Percentiles rank a stretch among this genome's conserved stretches.
These are phyloP conservation scores for Sphagnum magellanicum DNA, from an alignment of 228 moss, liverwort and hornwort genomes.

Conservation along the genomic window DNA sequence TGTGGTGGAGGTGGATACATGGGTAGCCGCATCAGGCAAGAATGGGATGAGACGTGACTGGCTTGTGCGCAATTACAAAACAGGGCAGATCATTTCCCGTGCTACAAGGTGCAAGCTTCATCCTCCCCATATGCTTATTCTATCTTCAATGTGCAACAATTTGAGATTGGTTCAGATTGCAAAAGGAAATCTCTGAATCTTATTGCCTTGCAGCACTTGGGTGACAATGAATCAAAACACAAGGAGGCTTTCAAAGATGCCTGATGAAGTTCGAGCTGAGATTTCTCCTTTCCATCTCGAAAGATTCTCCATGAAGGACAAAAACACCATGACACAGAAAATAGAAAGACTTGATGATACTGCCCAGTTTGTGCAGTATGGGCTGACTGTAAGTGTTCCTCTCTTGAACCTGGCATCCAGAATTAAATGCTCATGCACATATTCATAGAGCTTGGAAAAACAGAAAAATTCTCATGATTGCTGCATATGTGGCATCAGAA, in stretches of 20 bases:
- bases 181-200: not conserved
- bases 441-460: too few relatives aligned
- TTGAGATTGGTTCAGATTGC: not conserved
- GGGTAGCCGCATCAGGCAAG: slow-evolving; percentile 65
- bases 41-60: slow-evolving; percentile 77
- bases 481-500: not conserved
- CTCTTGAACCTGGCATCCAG: not conserved
- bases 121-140: not conserved
- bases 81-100: slow-evolving; percentile 63
- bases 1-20: slow-evolving; percentile 69
- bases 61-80: slow-evolving; percentile 60
- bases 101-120: slow-evolving; percentile 48
- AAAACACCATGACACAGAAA: slow-evolving; percentile 26
- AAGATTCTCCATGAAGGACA: slow-evolving; percentile 40
- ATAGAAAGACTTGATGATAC: slow-evolving; percentile 39
- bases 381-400: slow-evolving; percentile 29
- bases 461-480: too few relatives aligned
- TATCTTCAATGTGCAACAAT: too few relatives aligned
- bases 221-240: slow-evolving; percentile 72
- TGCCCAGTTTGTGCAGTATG: slow-evolving; percentile 40
- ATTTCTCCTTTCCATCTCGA: slow-evolving; percentile 52
- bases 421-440: too few relatives aligned
- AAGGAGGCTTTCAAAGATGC: slow-evolving; percentile 64
- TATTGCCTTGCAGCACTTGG: slow-evolving; percentile 45
- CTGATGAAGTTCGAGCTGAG: slow-evolving; percentile 59